Conservation (phyloP, 345 rosid genomes). For the Gynandropsis gynandra region DNA sequence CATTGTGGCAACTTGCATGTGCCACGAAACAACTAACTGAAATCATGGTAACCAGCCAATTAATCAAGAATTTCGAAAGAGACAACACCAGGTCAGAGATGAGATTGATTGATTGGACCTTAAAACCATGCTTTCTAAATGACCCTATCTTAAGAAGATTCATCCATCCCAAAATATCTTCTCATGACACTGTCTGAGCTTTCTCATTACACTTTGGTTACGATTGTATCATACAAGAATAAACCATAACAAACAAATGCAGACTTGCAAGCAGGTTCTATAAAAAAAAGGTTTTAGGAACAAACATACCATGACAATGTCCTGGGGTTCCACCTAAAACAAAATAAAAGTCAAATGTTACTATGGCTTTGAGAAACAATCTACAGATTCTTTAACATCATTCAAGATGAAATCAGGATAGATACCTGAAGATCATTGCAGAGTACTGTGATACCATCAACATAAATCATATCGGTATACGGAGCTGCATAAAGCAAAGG, state of each 20-base stretch:
- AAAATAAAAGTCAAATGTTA: conserved; percentile 27
- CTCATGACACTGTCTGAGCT: background rate
- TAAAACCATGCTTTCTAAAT: background rate
- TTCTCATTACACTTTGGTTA: background rate
- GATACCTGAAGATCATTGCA: conserved; percentile 76
- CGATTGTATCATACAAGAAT: background rate
- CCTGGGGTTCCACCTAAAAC: conserved; percentile 95
- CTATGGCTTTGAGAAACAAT: background rate
- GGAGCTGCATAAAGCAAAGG: conserved; percentile 40
- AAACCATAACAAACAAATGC: background rate
- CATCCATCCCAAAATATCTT: background rate
- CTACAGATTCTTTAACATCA: conserved; percentile 9
- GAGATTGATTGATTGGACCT: too few relatives aligned
- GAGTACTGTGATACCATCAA: conserved; percentile 62
- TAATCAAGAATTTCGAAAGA: background rate
- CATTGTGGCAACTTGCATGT: conserved; percentile 97
- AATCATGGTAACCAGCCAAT: conserved; percentile 14
- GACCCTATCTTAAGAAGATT: background rate
- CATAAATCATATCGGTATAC: conserved; percentile 57
- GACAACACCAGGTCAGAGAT: background rate
- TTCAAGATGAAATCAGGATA: conserved; percentile 6
- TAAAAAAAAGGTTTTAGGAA: conserved; percentile 8
- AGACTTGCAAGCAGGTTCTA: conserved; percentile 6
- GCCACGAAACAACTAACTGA: conserved; percentile 98
- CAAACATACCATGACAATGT: conserved; percentile 81